Conservation (phyloP, 768 basidiomycete species). For the Steccherinum ochraceum region DNA sequence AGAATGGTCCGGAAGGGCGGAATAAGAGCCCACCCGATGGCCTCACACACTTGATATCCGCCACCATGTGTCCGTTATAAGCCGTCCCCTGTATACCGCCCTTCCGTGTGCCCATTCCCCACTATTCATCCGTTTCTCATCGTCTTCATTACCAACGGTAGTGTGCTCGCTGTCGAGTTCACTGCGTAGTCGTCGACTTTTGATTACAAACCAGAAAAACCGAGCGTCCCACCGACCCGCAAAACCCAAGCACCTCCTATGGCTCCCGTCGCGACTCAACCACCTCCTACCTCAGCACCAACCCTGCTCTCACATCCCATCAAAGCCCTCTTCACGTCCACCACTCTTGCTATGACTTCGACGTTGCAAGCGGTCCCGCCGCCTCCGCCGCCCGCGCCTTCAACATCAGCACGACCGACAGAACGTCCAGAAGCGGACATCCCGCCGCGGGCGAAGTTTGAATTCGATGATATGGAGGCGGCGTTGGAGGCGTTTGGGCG, state of each 20-base stretch:
- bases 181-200: too few relatives aligned
- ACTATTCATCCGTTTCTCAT: too few relatives aligned
- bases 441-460: constrained; percentile 33
- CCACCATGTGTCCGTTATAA: too few relatives aligned
- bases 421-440: constrained; percentile 11
- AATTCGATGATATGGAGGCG: constrained; percentile 77
- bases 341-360: not conserved
- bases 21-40: too few relatives aligned
- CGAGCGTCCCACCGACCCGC: too few relatives aligned
- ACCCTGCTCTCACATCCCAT: not conserved
- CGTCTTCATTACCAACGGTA: too few relatives aligned
- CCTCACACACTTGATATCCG: too few relatives aligned
- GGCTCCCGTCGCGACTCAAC: constrained; percentile 12
- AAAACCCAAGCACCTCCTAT: constrained; percentile 5
- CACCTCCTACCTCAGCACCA: constrained; percentile 1
- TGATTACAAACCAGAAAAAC: too few relatives aligned
- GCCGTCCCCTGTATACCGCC: too few relatives aligned
- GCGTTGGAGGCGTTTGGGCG: constrained; percentile 68
- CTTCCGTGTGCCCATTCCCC: too few relatives aligned
- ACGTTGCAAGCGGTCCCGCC: not conserved
- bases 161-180: too few relatives aligned
- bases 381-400: constrained; percentile 1
- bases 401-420: constrained; percentile 14
- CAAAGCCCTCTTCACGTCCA: not conserved
- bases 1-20: too few relatives aligned